A percentile compares a stretch with the other conserved stretches of the same genome.
These are phyloP conservation scores for Penicillium nucicola DNA, from an alignment of 495 filamentous ascomycete species.

Conservation along the genomic window DNA sequence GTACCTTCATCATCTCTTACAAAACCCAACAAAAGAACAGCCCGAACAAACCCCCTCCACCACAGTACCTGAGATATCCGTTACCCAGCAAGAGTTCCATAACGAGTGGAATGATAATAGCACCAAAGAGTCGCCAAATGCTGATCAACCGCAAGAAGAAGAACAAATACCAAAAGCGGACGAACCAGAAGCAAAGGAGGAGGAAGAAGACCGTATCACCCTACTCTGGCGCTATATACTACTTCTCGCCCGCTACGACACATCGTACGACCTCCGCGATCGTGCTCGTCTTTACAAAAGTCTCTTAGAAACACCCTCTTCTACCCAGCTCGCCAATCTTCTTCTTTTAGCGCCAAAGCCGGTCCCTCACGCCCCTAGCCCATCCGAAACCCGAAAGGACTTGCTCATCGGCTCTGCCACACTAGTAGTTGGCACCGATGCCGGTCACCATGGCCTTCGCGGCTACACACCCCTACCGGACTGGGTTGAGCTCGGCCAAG, in stretches of 20 bases:
- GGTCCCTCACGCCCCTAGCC: slow-evolving; percentile 80
- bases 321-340: slow-evolving; percentile 81
- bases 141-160: slow-evolving; percentile 16
- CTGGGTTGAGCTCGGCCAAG: slow-evolving; percentile 78
- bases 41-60: not conserved
- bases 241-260: slow-evolving; percentile 84
- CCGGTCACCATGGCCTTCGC: slow-evolving; percentile 62
- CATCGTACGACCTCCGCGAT: slow-evolving; percentile 91
- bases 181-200: slow-evolving; percentile 35
- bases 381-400: slow-evolving; percentile 72
- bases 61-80: slow-evolving; percentile 2
- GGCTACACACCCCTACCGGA: slow-evolving; percentile 78
- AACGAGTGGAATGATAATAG: slow-evolving; percentile 43
- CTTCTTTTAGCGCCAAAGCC: slow-evolving; percentile 93
- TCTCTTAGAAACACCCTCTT: slow-evolving; percentile 68
- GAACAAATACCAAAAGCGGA: slow-evolving; percentile 14
- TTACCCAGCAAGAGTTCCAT: slow-evolving; percentile 19
- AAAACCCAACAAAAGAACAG: slow-evolving; percentile 48
- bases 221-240: slow-evolving; percentile 82
- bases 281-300: slow-evolving; percentile 83
- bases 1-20: slow-evolving; percentile 75
- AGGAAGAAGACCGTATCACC: slow-evolving; percentile 58
- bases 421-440: slow-evolving; percentile 74
- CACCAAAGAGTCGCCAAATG: slow-evolving; percentile 30
- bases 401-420: slow-evolving; percentile 79